Percentiles rank a stretch among this genome's conserved stretches.
Conservation (phyloP, 768 basidiomycete genomes). For the Tylopilus cervinicoccineus region DNA sequence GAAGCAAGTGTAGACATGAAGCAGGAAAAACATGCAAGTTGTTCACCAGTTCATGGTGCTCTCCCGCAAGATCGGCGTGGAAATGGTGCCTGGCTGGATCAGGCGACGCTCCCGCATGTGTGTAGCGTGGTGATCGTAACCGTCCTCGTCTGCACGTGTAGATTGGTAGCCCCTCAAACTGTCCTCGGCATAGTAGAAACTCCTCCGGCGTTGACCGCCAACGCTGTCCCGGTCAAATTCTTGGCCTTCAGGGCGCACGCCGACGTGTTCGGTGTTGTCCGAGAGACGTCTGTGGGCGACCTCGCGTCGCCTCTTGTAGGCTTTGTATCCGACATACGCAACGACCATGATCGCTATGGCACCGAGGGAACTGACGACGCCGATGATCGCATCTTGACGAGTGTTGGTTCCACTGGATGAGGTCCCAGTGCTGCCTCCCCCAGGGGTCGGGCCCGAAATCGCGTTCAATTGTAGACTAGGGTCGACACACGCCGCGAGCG, state of each 20-base stretch:
- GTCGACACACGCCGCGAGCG: conserved; percentile 67
- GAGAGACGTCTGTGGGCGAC: conserved; percentile 69
- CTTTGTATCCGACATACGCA: conserved; percentile 66
- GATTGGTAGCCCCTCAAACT: conserved; percentile 60
- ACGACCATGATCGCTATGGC: conserved; percentile 72
- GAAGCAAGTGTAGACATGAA: not conserved
- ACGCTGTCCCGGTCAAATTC: conserved; percentile 77
- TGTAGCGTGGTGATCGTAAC: conserved; percentile 33
- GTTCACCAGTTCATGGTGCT: conserved; percentile 84
- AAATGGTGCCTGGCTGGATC: conserved; percentile 60
- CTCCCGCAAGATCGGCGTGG: conserved; percentile 71
- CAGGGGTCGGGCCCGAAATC: conserved; percentile 38
- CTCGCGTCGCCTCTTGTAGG: conserved; percentile 62
- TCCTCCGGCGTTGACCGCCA: conserved; percentile 67
- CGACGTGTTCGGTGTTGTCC: conserved; percentile 41
- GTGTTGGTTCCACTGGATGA: conserved; percentile 31
- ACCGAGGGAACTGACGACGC: conserved; percentile 81
- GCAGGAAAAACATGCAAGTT: not conserved
- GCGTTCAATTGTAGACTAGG: conserved; percentile 57
- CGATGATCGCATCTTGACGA: conserved; percentile 85
- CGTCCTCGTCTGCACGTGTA: conserved; percentile 33
- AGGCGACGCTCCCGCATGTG: conserved; percentile 55
- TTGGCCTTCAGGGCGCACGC: conserved; percentile 56
- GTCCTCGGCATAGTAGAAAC: conserved; percentile 88
- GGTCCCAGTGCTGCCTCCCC: conserved; percentile 17